A percentile compares a stretch with the other conserved stretches of the same genome.
Evolutionary conservation across 495 filamentous ascomycete genomes (phyloP).

Genomic region (Annulohypoxylon stygium): DNA sequence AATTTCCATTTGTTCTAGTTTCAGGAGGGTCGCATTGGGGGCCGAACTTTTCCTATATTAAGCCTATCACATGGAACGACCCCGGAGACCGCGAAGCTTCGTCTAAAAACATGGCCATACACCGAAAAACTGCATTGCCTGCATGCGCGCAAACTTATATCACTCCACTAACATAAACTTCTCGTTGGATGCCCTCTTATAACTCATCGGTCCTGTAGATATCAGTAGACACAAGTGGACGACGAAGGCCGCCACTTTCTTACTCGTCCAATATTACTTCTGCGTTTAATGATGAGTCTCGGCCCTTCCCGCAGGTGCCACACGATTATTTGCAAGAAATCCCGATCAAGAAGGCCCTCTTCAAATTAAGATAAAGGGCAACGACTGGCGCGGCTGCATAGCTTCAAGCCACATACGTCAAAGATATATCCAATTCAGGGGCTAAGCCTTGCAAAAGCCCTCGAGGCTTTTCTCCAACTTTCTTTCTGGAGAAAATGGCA

Average conservation of each 20-base stretch:
- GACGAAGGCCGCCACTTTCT: background rate
- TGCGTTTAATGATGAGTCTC: background rate
- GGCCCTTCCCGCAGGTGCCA: conserved; percentile 16
- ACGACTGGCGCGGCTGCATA: background rate
- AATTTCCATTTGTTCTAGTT: conserved; percentile 39
- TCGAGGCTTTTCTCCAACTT: background rate
- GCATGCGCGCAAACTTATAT: conserved; percentile 20
- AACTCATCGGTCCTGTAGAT: background rate
- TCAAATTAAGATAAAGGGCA: background rate
- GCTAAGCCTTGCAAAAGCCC: background rate
- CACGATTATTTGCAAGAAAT: background rate
- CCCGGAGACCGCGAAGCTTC: conserved; percentile 10
- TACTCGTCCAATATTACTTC: background rate
- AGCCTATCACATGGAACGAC: conserved; percentile 43
- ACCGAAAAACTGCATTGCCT: conserved; percentile 40
- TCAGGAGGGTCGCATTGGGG: conserved; percentile 40
- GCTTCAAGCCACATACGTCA: background rate
- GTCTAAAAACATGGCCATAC: conserved; percentile 30
- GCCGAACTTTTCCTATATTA: conserved; percentile 24
- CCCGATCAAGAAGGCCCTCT: background rate
- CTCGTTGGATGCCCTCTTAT: conserved; percentile 6
- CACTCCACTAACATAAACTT: conserved; percentile 10
- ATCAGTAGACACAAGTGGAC: too few relatives aligned
- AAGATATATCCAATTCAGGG: background rate
- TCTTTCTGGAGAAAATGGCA: background rate